A percentile compares a stretch with the other conserved stretches of the same genome.
phyloP scores from a whole-genome alignment of 2,329 filamentous ascomycete genomes.

The Penicillium occitanis region DNA sequence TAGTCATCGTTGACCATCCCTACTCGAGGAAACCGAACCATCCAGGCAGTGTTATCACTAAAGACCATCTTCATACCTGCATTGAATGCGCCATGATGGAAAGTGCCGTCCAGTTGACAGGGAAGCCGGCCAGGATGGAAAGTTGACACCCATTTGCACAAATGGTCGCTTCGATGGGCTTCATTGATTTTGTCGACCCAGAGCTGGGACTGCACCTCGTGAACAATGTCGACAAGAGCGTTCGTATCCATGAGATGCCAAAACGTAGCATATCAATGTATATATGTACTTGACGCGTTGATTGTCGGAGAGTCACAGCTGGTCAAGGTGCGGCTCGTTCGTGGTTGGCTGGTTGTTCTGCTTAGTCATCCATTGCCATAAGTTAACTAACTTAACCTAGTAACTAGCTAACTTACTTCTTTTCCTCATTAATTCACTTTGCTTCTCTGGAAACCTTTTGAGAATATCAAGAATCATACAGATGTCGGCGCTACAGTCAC shows the following conservation, averaged over 20 bases:
- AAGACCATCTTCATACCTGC: constrained; percentile 37
- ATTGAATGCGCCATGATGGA: constrained; percentile 37
- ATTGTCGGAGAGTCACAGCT: too few species aligned
- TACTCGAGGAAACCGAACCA: constrained; percentile 34
- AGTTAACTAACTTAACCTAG: too few species aligned
- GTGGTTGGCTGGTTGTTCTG: too few species aligned
- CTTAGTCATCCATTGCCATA: too few species aligned
- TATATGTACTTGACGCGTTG: too few species aligned
- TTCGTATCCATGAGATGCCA: not conserved
- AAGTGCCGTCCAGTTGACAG: constrained; percentile 34
- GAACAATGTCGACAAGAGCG: not conserved
- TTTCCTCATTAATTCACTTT: too few species aligned
- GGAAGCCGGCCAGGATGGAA: constrained; percentile 36
- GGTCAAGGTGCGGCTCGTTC: too few species aligned
- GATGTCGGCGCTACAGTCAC: too few species aligned
- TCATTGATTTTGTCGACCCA: constrained; percentile 17
- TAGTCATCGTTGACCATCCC: constrained; percentile 31
- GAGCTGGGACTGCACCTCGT: not conserved
- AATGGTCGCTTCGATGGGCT: not conserved
- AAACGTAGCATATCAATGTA: too few species aligned
- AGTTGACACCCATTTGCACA: constrained; percentile 33
- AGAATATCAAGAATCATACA: too few species aligned
- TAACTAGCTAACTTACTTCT: too few species aligned
- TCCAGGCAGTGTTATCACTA: constrained; percentile 29
- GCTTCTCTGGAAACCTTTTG: too few species aligned